Conservation (phyloP, 805 yeast genomes). For the Yarrowia sp. region DNA sequence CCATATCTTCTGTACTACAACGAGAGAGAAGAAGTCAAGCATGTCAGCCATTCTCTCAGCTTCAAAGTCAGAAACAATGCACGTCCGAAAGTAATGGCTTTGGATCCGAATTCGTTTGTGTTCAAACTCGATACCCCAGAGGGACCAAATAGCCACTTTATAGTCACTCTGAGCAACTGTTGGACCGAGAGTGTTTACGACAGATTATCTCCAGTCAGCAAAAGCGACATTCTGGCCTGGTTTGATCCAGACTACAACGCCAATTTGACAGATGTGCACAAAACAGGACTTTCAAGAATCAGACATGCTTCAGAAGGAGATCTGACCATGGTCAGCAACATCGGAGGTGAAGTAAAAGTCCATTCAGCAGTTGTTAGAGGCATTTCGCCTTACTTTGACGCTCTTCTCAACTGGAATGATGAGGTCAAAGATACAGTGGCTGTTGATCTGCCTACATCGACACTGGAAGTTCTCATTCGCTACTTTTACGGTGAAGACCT, state of each 20-base stretch:
- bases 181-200: background rate
- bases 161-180: background rate
- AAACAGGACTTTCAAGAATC: background rate
- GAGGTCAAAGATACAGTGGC: too few species aligned
- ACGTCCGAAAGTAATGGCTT: background rate
- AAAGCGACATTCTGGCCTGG: background rate
- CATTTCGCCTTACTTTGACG: background rate
- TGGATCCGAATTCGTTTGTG: background rate
- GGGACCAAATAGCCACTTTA: background rate
- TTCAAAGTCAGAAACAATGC: background rate
- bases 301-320: background rate
- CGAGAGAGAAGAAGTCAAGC: background rate
- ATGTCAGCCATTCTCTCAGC: background rate
- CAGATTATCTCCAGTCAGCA: background rate
- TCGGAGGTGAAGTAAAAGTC: background rate
- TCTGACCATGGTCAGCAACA: background rate
- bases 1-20: background rate
- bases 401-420: background rate
- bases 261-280: background rate
- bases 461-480: background rate
- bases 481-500: slow-evolving; percentile 10
- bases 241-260: too few species aligned
- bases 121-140: background rate
- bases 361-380: background rate
- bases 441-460: background rate